These are phyloP conservation scores for Microbotryomycetes sp. DNA, from an alignment of 1,284 basidiomycete genomes.

Conservation along the genomic window DNA sequence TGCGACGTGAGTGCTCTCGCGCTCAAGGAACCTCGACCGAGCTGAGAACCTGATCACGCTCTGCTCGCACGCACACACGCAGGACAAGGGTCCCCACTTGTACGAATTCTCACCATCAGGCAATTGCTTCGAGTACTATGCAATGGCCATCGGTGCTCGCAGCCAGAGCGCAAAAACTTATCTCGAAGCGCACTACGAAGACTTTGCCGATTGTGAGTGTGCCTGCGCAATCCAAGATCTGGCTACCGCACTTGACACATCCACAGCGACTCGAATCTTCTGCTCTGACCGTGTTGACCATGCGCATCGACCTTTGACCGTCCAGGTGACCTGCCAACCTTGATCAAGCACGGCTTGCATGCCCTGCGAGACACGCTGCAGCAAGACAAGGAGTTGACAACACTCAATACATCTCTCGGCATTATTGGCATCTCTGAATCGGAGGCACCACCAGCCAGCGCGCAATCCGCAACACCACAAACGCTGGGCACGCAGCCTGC, in stretches of 20 bases:
- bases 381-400: conserved; percentile 89
- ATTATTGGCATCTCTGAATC: conserved; percentile 51
- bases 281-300: background rate
- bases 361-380: conserved; percentile 91
- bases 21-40: background rate
- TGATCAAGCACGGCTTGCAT: conserved; percentile 85
- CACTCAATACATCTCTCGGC: conserved; percentile 86
- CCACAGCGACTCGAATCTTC: background rate
- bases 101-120: conserved; percentile 98
- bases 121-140: conserved; percentile 96
- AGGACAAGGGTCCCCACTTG: conserved; percentile 86
- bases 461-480: background rate
- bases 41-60: background rate
- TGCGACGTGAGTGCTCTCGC: conserved; percentile 56
- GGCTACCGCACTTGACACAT: background rate
- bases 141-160: conserved; percentile 96
- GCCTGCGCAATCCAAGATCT: background rate
- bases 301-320: background rate
- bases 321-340: conserved; percentile 66
- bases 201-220: conserved; percentile 70
- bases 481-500: conserved; percentile 2
- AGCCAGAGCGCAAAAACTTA: conserved; percentile 98
- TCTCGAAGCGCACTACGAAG: conserved; percentile 86
- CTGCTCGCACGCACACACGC: too few relatives aligned
- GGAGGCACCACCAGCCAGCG: background rate